Conservation (phyloP, 805 yeast species). For the Blastobotrys attinorum region DNA sequence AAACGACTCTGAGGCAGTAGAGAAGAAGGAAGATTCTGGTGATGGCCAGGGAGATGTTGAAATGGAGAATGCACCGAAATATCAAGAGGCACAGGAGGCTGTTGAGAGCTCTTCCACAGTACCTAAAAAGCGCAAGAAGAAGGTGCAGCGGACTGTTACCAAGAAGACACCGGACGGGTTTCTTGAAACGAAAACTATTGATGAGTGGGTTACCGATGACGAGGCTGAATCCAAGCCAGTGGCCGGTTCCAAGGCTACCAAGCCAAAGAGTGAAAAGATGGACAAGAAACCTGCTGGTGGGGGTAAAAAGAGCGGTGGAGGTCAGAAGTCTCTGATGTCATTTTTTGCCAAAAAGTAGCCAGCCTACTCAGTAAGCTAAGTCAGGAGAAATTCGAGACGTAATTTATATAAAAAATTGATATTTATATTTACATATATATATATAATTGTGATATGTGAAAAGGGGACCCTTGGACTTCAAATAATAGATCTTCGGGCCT, state of each 20-base stretch:
- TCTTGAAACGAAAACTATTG: conserved; percentile 11
- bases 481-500: too few species aligned
- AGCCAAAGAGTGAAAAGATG: not conserved
- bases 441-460: too few species aligned
- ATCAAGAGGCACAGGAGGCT: conserved; percentile 2
- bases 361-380: too few species aligned
- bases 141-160: conserved; percentile 10
- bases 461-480: too few species aligned
- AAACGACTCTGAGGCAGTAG: conserved; percentile 6
- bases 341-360: conserved; percentile 14
- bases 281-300: conserved; percentile 8
- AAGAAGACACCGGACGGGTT: conserved; percentile 8
- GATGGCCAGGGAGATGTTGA: too few species aligned
- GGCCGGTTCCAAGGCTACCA: not conserved
- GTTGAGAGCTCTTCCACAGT: too few species aligned
- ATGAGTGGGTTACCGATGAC: conserved; percentile 13
- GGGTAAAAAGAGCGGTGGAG: conserved; percentile 5
- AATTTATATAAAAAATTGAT: too few species aligned
- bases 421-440: too few species aligned
- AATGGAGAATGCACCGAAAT: conserved; percentile 1
- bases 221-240: conserved; percentile 9
- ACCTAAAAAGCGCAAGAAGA: conserved; percentile 11
- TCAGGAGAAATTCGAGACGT: too few species aligned
- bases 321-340: conserved; percentile 36
- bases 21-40: not conserved